Evolutionary conservation across 805 yeast species (phyloP).

Genomic region (Ogataea pilisensis): DNA sequence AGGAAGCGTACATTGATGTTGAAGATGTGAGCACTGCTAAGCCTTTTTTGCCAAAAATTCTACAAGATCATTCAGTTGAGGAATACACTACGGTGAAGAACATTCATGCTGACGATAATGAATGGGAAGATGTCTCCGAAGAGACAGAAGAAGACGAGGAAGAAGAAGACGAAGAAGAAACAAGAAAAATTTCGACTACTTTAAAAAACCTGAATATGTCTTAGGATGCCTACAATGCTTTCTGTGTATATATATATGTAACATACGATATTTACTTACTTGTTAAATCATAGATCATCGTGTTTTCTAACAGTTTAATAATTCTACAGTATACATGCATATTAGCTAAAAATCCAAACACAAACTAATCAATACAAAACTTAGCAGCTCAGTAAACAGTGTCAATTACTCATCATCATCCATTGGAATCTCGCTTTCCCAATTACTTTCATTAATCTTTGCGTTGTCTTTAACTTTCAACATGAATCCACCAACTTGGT

Average conservation of each 20-base stretch:
- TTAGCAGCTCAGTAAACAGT: no score
- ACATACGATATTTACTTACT: no score
- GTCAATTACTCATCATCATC: constrained; percentile 25
- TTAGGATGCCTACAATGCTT: no score
- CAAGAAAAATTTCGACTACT: not conserved
- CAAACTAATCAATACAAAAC: no score
- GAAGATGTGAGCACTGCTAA: constrained; percentile 32
- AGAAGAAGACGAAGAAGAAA: no score
- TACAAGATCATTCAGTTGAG: constrained; percentile 16
- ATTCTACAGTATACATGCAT: no score
- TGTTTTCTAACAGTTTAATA: no score
- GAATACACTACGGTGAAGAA: constrained; percentile 12
- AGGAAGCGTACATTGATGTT: constrained; percentile 9
- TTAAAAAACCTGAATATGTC: no score
- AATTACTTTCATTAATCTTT: constrained; percentile 39
- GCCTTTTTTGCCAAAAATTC: constrained; percentile 39
- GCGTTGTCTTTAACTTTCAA: constrained; percentile 34
- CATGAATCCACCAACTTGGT: constrained; percentile 58
- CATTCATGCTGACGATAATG: constrained; percentile 22
- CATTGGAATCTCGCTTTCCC: constrained; percentile 50
- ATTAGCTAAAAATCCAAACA: no score
- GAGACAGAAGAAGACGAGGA: constrained; percentile 19
- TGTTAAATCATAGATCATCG: no score
- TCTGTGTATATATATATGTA: no score
- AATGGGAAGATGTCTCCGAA: constrained; percentile 27